These are phyloP conservation scores for Labyrinthula sp. DNA, from an alignment of 352 stramenopile genomes.

Conservation along the genomic window DNA sequence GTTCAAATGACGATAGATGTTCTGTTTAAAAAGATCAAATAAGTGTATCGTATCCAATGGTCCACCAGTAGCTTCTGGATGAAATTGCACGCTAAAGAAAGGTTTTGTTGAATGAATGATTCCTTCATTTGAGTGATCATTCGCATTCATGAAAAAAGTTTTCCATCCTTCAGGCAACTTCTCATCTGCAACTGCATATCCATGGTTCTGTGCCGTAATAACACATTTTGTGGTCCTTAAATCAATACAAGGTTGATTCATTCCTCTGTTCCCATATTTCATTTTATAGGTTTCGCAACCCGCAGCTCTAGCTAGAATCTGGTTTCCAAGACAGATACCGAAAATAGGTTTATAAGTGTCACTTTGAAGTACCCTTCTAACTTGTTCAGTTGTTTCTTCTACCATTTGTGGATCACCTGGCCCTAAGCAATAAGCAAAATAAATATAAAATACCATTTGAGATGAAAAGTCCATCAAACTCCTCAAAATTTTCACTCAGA, in stretches of 20 bases:
- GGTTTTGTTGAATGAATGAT: constrained; percentile 88
- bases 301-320: constrained; percentile 76
- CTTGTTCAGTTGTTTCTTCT: constrained; percentile 61
- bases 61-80: constrained; percentile 82
- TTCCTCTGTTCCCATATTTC: constrained; percentile 88
- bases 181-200: constrained; percentile 76
- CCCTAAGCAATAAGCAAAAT: too few relatives aligned
- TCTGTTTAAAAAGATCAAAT: constrained; percentile 87
- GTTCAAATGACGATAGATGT: constrained; percentile 37
- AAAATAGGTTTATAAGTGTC: constrained; percentile 70
- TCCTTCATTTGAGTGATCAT: constrained; percentile 94
- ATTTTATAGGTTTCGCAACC: constrained; percentile 87
- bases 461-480: constrained; percentile 91
- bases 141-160: constrained; percentile 91
- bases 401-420: constrained; percentile 83
- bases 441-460: too few relatives aligned
- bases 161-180: constrained; percentile 74
- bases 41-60: constrained; percentile 86
- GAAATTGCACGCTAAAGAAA: constrained; percentile 94
- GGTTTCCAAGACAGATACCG: constrained; percentile 96
- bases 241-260: constrained; percentile 92
- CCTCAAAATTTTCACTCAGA: constrained; percentile 56
- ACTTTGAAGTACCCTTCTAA: constrained; percentile 63
- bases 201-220: constrained; percentile 97
- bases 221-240: constrained; percentile 82